Percentiles rank a stretch among this genome's conserved stretches.
These are phyloP conservation scores for Sporothrix pseudoabietina DNA, from an alignment of 2,329 filamentous ascomycete genomes.

Conservation along the genomic window DNA sequence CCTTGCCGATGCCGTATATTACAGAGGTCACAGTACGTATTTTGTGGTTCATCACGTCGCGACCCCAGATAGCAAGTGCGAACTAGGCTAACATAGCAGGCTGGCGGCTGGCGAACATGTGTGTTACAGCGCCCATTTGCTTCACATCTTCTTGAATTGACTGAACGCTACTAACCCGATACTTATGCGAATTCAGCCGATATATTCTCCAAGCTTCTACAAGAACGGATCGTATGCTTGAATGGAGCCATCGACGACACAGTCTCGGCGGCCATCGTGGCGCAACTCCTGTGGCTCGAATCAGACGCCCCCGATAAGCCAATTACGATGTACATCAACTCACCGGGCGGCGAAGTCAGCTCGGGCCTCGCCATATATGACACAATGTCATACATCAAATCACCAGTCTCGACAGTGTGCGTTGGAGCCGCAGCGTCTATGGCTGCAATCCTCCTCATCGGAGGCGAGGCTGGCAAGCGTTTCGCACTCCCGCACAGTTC, in stretches of 20 bases:
- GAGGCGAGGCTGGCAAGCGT: slow-evolving; percentile 80
- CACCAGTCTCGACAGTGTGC: slow-evolving; percentile 91
- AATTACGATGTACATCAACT: slow-evolving; percentile 98
- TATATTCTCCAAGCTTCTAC: slow-evolving; percentile 78
- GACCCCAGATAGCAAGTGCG: not conserved
- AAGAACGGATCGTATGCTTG: slow-evolving; percentile 92
- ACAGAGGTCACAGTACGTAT: slow-evolving; percentile 47
- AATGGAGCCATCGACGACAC: slow-evolving; percentile 90
- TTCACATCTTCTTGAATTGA: not conserved
- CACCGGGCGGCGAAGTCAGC: slow-evolving; percentile 87
- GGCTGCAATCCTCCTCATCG: slow-evolving; percentile 85
- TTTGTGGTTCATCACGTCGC: not conserved
- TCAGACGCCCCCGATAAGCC: slow-evolving; percentile 93
- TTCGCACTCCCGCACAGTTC: slow-evolving; percentile 90
- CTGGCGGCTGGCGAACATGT: slow-evolving; percentile 78
- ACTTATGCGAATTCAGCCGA: slow-evolving; percentile 57
- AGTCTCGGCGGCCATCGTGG: slow-evolving; percentile 89
- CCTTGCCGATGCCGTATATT: slow-evolving; percentile 13
- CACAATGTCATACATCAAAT: slow-evolving; percentile 95
- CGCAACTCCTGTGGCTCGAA: slow-evolving; percentile 96
- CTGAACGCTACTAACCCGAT: slow-evolving; percentile 23
- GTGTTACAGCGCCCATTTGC: slow-evolving; percentile 42
- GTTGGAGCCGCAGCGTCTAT: slow-evolving; percentile 93
- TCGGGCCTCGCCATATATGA: slow-evolving; percentile 93
- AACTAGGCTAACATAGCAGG: slow-evolving; percentile 51